Evolutionary conservation across 2,329 filamentous ascomycete species (phyloP).

Genomic region (Ascochyta clinopodiicola): DNA sequence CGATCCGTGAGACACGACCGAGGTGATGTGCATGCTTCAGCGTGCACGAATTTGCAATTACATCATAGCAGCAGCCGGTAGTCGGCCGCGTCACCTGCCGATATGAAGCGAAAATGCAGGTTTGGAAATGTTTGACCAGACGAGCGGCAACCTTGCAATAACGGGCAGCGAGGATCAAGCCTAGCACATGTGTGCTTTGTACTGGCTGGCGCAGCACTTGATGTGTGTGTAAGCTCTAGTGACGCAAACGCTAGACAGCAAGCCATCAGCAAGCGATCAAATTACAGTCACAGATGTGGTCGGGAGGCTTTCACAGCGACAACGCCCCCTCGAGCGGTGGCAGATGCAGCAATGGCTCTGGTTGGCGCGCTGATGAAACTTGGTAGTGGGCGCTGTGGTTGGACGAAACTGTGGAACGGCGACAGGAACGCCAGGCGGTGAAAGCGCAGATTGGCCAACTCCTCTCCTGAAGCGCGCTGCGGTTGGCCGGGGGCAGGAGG

Average conservation of each 20-base stretch:
- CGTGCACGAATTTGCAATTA: background rate
- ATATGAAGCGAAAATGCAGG: background rate
- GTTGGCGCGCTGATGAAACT: slow-evolving; percentile 16
- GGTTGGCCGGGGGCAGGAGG: slow-evolving; percentile 4
- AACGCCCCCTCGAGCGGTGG: slow-evolving; percentile 12
- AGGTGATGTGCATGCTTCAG: slow-evolving; percentile 9
- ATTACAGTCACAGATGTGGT: slow-evolving; percentile 2
- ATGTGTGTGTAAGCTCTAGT: slow-evolving; percentile 5
- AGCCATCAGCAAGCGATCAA: slow-evolving; percentile 16
- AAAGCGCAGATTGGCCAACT: slow-evolving; percentile 16
- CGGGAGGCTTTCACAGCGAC: slow-evolving; percentile 16
- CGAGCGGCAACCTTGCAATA: slow-evolving; percentile 4
- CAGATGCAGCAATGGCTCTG: slow-evolving; percentile 13
- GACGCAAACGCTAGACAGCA: slow-evolving; percentile 7
- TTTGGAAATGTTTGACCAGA: background rate
- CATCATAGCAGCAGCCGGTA: slow-evolving; percentile 1
- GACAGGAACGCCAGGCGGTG: slow-evolving; percentile 18
- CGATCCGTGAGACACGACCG: slow-evolving; percentile 1
- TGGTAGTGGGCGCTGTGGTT: slow-evolving; percentile 5
- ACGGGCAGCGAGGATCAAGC: background rate
- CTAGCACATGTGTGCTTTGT: background rate
- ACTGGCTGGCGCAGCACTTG: slow-evolving; percentile 1
- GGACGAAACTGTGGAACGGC: slow-evolving; percentile 13
- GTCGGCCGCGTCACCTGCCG: slow-evolving; percentile 14
- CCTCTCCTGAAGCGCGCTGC: background rate